Percentiles rank a stretch among this genome's conserved stretches.
Evolutionary conservation across 2,329 filamentous ascomycete species (phyloP).

Genomic region (Epichloe baconii): DNA sequence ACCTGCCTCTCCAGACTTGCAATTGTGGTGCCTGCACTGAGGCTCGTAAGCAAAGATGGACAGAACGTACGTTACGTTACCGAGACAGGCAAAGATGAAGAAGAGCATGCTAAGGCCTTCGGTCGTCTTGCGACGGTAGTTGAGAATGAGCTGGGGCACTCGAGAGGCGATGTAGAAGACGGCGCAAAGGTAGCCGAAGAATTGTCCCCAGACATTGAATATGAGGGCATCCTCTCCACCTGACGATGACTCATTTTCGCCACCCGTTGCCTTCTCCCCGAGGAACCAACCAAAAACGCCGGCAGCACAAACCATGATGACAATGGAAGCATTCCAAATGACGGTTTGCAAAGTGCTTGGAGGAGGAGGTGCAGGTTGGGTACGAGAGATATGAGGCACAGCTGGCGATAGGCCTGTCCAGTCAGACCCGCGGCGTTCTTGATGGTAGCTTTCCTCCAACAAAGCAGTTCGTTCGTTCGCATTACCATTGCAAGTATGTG

Average conservation of each 20-base stretch:
- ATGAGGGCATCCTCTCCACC: constrained; percentile 37
- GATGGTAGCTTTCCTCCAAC: constrained; percentile 29
- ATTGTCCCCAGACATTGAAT: constrained; percentile 69
- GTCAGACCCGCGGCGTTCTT: constrained; percentile 37
- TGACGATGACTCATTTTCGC: constrained; percentile 27
- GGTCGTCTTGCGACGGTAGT: constrained; percentile 83
- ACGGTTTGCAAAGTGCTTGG: constrained; percentile 43
- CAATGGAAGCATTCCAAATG: constrained; percentile 60
- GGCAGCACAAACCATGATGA: constrained; percentile 71
- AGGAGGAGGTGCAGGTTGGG: constrained; percentile 30
- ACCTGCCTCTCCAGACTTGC: constrained; percentile 50
- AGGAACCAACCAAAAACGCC: constrained; percentile 82
- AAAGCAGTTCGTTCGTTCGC: constrained; percentile 41
- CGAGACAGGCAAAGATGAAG: constrained; percentile 91
- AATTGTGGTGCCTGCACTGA: constrained; percentile 42
- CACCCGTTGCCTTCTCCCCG: constrained; percentile 24
- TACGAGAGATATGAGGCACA: constrained; percentile 55
- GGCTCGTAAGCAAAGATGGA: constrained; percentile 87
- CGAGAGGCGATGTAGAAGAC: constrained; percentile 79
- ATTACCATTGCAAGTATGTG: constrained; percentile 17
- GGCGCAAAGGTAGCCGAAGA: constrained; percentile 90
- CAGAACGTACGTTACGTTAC: constrained; percentile 85
- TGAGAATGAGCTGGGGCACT: constrained; percentile 80
- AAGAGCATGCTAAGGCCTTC: constrained; percentile 90
- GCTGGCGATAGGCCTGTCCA: constrained; percentile 64